Percentiles rank a stretch among this genome's conserved stretches.
phyloP scores from a whole-genome alignment of 257 asterid species.

The Nemophila menziesii region DNA sequence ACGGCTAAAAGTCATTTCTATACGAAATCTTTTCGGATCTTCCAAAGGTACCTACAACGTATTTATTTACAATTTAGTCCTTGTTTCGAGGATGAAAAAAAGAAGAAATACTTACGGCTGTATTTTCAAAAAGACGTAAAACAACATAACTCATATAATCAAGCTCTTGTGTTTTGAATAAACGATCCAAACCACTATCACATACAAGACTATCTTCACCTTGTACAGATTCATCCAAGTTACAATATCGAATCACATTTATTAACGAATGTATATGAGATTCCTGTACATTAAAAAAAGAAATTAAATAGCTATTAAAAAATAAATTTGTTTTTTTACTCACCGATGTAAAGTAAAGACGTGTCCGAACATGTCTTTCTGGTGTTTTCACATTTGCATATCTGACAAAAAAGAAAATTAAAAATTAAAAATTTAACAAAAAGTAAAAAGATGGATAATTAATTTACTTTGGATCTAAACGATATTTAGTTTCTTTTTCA shows the following conservation, averaged over 20 bases:
- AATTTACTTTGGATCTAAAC: conserved; percentile 78
- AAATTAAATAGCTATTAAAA: background rate
- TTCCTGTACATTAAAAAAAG: conserved; percentile 43
- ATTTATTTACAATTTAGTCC: background rate
- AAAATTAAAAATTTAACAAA: conserved; percentile 1
- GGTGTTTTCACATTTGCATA: conserved; percentile 86
- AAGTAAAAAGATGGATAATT: background rate
- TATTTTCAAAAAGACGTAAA: conserved; percentile 80
- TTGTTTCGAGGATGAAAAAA: conserved; percentile 7
- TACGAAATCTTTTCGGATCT: conserved; percentile 76
- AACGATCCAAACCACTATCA: conserved; percentile 74
- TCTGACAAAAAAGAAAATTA: conserved; percentile 29
- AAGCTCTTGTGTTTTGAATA: conserved; percentile 73
- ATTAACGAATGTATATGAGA: conserved; percentile 94
- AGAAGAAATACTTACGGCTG: conserved; percentile 47
- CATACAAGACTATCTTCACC: conserved; percentile 80
- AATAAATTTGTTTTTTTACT: conserved; percentile 20
- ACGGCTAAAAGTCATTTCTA: conserved; percentile 78
- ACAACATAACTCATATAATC: conserved; percentile 97
- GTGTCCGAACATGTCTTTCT: conserved; percentile 84
- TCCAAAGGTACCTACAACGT: conserved; percentile 62
- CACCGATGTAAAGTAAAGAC: conserved; percentile 88
- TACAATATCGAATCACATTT: conserved; percentile 97
- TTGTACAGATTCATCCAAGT: conserved; percentile 84
- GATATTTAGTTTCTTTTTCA: conserved; percentile 85